phyloP scores from a whole-genome alignment of 2,329 filamentous ascomycete species.

The Trichoderma koningii region DNA sequence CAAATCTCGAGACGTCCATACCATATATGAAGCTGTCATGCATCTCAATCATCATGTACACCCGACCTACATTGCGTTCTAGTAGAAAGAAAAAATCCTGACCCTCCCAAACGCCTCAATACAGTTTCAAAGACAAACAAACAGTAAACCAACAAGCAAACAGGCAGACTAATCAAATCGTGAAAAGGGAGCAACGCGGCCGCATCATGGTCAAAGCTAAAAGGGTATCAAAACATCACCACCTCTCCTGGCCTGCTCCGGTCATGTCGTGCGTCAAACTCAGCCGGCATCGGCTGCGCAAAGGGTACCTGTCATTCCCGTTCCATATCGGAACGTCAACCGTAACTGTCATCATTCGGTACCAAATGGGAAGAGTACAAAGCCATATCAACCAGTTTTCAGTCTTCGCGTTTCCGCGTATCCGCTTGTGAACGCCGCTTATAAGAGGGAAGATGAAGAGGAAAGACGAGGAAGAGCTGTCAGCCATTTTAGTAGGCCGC shows the following conservation, averaged over 20 bases:
- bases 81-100: not conserved
- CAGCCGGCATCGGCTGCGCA: not conserved
- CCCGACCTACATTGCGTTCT: conserved; percentile 19
- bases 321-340: conserved; percentile 21
- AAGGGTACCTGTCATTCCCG: conserved; percentile 12
- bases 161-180: not conserved
- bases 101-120: not conserved
- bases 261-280: conserved; percentile 9
- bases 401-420: not conserved
- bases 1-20: not conserved
- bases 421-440: too few relatives aligned
- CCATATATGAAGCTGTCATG: not conserved
- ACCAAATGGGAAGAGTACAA: not conserved
- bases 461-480: not conserved
- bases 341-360: not conserved
- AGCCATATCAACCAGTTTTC: not conserved
- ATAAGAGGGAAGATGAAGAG: not conserved
- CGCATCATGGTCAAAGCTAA: conserved; percentile 19
- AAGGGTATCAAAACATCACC: conserved; percentile 23
- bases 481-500: conserved; percentile 41
- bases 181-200: conserved; percentile 1
- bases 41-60: conserved; percentile 20
- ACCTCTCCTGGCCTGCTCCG: not conserved
- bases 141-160: not conserved
- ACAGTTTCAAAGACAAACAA: conserved; percentile 9